Conservation (phyloP, 495 filamentous ascomycete genomes). For the Apodospora peruviana region DNA sequence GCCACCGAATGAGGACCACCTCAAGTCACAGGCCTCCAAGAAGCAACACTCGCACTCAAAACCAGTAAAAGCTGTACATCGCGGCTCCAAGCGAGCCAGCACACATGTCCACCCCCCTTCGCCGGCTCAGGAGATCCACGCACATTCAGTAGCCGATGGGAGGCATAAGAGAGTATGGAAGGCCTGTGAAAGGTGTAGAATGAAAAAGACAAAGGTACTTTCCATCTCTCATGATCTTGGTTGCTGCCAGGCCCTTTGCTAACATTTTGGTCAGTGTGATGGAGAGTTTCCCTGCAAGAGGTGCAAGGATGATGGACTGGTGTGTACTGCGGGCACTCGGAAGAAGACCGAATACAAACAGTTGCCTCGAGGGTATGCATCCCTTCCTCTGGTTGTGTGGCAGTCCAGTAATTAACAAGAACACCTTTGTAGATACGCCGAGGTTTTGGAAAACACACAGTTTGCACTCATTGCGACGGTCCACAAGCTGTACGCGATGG, state of each 20-base stretch:
- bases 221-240: background rate
- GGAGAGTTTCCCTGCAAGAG: conserved; percentile 62
- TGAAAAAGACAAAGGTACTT: conserved; percentile 66
- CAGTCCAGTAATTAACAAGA: conserved; percentile 16
- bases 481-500: conserved; percentile 54
- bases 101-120: conserved; percentile 24
- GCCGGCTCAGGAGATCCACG: conserved; percentile 20
- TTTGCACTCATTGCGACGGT: conserved; percentile 52
- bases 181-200: conserved; percentile 63
- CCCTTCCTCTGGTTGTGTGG: background rate
- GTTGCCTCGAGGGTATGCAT: conserved; percentile 44
- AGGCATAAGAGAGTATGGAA: conserved; percentile 64
- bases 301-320: conserved; percentile 57
- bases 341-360: conserved; percentile 58
- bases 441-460: conserved; percentile 53
- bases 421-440: conserved; percentile 41
- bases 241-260: conserved; percentile 9
- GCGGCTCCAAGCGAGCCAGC: conserved; percentile 23
- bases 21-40: conserved; percentile 23
- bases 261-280: conserved; percentile 55
- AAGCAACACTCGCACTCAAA: conserved; percentile 19
- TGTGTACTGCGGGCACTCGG: conserved; percentile 52
- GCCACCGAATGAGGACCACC: conserved; percentile 40
- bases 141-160: conserved; percentile 31
- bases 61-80: conserved; percentile 24